Evolutionary conservation across 2,329 filamentous ascomycete genomes (phyloP).

Genomic region (Lachnellula arida): DNA sequence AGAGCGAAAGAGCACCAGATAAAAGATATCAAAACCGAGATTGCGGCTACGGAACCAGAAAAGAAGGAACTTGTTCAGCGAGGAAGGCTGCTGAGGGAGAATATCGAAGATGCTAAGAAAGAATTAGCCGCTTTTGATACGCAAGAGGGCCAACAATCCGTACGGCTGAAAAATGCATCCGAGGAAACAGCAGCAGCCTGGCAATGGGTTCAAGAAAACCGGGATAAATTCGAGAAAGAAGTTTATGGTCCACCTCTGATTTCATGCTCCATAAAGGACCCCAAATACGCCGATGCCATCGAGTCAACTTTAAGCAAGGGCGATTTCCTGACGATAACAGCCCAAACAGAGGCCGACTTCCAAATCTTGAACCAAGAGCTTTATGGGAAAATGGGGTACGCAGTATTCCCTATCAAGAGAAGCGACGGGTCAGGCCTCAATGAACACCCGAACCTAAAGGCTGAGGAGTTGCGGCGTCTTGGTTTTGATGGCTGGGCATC

Average conservation of each 20-base stretch:
- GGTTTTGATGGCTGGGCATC: slow-evolving; percentile 78
- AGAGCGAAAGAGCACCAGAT: slow-evolving; percentile 55
- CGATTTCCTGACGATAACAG: slow-evolving; percentile 63
- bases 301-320: slow-evolving; percentile 51
- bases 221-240: slow-evolving; percentile 51
- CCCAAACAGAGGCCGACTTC: slow-evolving; percentile 72
- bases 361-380: slow-evolving; percentile 55
- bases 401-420: slow-evolving; percentile 66
- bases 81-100: slow-evolving; percentile 38
- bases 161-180: slow-evolving; percentile 56
- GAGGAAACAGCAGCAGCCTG: slow-evolving; percentile 66
- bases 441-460: slow-evolving; percentile 49
- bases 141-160: slow-evolving; percentile 67
- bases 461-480: slow-evolving; percentile 48
- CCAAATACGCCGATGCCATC: slow-evolving; percentile 51
- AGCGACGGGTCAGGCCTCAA: slow-evolving; percentile 47
- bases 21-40: slow-evolving; percentile 45
- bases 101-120: slow-evolving; percentile 37
- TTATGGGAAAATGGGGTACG: slow-evolving; percentile 49
- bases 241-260: slow-evolving; percentile 65
- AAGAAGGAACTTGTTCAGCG: slow-evolving; percentile 30
- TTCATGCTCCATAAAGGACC: slow-evolving; percentile 58
- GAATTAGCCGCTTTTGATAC: slow-evolving; percentile 63
- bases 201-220: slow-evolving; percentile 76
- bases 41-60: slow-evolving; percentile 29